These are phyloP conservation scores for Exobasidium cylindrosporum DNA, from an alignment of 1,284 basidiomycete species.

Conservation along the genomic window DNA sequence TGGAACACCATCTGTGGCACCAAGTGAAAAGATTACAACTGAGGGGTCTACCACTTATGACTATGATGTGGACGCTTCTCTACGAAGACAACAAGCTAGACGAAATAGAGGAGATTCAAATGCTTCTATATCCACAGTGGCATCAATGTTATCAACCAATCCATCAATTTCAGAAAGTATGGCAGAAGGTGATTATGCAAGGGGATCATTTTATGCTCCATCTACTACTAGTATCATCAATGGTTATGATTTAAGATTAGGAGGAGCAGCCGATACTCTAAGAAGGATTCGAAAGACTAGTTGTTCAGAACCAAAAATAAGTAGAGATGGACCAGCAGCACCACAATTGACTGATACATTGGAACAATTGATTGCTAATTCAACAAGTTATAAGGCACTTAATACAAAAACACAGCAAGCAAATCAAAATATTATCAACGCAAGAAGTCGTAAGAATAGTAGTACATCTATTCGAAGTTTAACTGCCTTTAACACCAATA, in stretches of 20 bases:
- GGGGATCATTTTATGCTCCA: background rate
- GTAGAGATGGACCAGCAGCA: conserved; percentile 3
- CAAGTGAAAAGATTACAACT: background rate
- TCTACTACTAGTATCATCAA: background rate
- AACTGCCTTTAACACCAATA: background rate
- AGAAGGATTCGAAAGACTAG: conserved; percentile 5
- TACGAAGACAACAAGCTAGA: conserved; percentile 5
- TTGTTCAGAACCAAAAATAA: background rate
- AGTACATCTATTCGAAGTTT: conserved; percentile 7
- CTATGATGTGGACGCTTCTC: background rate
- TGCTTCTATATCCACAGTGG: conserved; percentile 7
- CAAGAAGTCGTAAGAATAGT: conserved; percentile 4
- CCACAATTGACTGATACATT: conserved; percentile 4
- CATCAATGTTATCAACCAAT: conserved; percentile 1
- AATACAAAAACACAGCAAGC: background rate
- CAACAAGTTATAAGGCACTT: conserved; percentile 1
- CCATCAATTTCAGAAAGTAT: conserved; percentile 1
- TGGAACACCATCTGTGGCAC: background rate
- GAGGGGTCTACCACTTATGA: conserved; percentile 8
- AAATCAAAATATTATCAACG: background rate
- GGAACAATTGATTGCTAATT: conserved; percentile 7
- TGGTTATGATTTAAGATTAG: background rate
- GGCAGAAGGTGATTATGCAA: background rate
- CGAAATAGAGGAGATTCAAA: conserved; percentile 5
- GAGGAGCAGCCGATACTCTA: conserved; percentile 8